Conservation (phyloP, 768 basidiomycete genomes). For the Phylloporus scabripes region DNA sequence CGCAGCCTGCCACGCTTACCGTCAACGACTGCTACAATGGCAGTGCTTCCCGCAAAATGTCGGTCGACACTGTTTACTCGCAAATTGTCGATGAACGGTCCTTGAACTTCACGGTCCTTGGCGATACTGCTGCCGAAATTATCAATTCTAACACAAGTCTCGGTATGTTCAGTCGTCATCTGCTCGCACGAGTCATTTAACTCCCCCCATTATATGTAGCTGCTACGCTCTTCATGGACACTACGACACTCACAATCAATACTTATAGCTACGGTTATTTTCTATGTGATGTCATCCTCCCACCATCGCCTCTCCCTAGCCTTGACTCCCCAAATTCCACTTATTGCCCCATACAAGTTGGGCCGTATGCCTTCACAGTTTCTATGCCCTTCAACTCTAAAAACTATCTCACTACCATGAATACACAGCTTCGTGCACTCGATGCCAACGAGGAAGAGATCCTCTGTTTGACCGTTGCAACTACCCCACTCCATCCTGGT, state of each 20-base stretch:
- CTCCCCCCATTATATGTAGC: conserved; percentile 6
- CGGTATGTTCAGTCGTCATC: conserved; percentile 39
- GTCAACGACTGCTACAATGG: conserved; percentile 68
- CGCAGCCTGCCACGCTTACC: conserved; percentile 57
- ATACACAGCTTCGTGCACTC: conserved; percentile 80
- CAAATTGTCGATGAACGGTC: conserved; percentile 51
- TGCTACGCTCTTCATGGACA: conserved; percentile 87
- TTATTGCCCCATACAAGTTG: conserved; percentile 77
- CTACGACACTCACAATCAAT: conserved; percentile 72
- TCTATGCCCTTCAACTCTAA: conserved; percentile 59
- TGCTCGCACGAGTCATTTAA: conserved; percentile 4
- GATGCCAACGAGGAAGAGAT: conserved; percentile 82
- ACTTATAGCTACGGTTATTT: conserved; percentile 66
- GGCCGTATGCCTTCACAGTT: conserved; percentile 77
- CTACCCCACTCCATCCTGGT: conserved; percentile 70
- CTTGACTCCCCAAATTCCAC: conserved; percentile 29
- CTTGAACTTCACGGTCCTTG: conserved; percentile 71
- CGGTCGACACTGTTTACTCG: conserved; percentile 65
- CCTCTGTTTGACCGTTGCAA: conserved; percentile 71
- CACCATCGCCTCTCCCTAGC: conserved; percentile 64
- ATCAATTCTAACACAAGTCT: conserved; percentile 58
- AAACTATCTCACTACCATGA: conserved; percentile 76
- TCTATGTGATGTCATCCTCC: conserved; percentile 74
- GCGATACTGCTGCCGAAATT: conserved; percentile 54
- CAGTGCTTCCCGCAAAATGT: conserved; percentile 51